These are phyloP conservation scores for Sinapis alba DNA, from an alignment of 441 rosid species.

Conservation along the genomic window DNA sequence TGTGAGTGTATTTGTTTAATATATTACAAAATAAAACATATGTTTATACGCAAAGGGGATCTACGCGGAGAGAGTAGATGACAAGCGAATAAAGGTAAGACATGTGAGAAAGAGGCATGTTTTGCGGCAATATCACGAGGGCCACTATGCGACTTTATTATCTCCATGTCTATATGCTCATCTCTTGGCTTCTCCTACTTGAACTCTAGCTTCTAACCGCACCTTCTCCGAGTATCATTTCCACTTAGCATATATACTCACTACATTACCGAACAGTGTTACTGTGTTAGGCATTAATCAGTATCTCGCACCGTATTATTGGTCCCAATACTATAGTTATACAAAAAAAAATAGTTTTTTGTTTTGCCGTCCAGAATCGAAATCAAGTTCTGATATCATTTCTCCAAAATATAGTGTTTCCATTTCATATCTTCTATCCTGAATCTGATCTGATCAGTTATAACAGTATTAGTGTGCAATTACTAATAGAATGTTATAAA, in stretches of 20 bases:
- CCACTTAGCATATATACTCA: background rate
- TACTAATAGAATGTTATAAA: background rate
- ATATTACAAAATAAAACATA: slow-evolving; percentile 19
- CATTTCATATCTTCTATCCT: background rate
- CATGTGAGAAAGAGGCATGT: slow-evolving; percentile 38
- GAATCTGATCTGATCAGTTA: background rate
- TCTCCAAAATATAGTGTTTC: background rate
- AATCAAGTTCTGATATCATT: background rate
- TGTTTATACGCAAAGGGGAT: slow-evolving; percentile 23
- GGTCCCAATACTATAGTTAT: background rate
- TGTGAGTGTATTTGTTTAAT: slow-evolving; percentile 27
- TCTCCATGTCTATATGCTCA: slow-evolving; percentile 27
- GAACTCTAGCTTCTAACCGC: slow-evolving; percentile 30
- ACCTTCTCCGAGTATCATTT: slow-evolving; percentile 25
- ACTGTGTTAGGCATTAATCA: background rate
- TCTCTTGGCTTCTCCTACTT: slow-evolving; percentile 36
- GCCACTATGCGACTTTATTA: slow-evolving; percentile 30
- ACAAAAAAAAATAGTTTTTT: background rate
- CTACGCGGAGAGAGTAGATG: slow-evolving; percentile 17
- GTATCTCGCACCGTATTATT: background rate
- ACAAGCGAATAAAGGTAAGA: slow-evolving; percentile 31
- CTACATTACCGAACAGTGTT: background rate
- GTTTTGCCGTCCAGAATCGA: background rate
- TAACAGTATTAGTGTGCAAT: background rate
- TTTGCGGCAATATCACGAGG: slow-evolving; percentile 40